phyloP scores from a whole-genome alignment of 371 early-diverging fungal species.

The Apophysomyces sp. region DNA sequence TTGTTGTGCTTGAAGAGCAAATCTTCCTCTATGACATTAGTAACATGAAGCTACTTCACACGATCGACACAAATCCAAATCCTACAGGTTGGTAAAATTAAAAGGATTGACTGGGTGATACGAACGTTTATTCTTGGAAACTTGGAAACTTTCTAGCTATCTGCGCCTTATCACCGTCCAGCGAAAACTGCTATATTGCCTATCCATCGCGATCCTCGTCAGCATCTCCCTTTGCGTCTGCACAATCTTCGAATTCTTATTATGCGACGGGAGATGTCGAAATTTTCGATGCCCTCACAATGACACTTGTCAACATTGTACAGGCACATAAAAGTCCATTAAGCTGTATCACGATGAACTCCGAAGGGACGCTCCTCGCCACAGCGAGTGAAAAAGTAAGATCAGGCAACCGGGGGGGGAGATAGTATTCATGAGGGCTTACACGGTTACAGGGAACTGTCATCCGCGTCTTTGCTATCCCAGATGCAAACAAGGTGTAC shows the following conservation, averaged over 20 bases:
- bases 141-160: constrained; percentile 58
- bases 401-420: not conserved
- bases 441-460: constrained; percentile 79
- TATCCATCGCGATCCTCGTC: constrained; percentile 78
- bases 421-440: not conserved
- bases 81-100: constrained; percentile 64
- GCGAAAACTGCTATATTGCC: constrained; percentile 91
- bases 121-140: too few relatives aligned
- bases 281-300: constrained; percentile 82
- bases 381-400: constrained; percentile 92
- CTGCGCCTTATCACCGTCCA: constrained; percentile 91
- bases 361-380: constrained; percentile 90
- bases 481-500: constrained; percentile 84
- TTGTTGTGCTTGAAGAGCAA: constrained; percentile 91
- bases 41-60: constrained; percentile 95
- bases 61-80: constrained; percentile 92
- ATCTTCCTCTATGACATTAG: constrained; percentile 92
- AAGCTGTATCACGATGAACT: constrained; percentile 81
- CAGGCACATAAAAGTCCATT: constrained; percentile 93
- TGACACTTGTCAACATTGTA: constrained; percentile 88
- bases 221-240: constrained; percentile 44
- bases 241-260: constrained; percentile 22
- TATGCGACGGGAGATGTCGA: constrained; percentile 79
- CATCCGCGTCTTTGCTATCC: constrained; percentile 91
- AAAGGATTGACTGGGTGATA: too few relatives aligned